Percentiles rank a stretch among this genome's conserved stretches.
Evolutionary conservation across 2,329 filamentous ascomycete species (phyloP).

Genomic region (Capronia coronata): DNA sequence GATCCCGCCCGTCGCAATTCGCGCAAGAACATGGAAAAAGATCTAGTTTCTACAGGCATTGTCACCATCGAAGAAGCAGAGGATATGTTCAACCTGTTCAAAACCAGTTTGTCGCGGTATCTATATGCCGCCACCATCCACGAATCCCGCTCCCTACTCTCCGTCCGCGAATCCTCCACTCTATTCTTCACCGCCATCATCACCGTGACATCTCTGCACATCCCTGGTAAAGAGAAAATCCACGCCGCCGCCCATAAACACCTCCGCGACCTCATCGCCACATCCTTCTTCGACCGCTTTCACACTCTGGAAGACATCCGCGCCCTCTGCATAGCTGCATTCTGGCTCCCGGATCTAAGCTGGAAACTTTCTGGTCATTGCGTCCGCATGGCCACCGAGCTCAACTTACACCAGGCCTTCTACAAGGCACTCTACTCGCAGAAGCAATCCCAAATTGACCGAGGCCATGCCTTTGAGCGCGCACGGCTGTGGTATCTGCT

Average conservation of each 20-base stretch:
- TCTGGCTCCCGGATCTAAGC: conserved; percentile 57
- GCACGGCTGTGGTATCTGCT: conserved; percentile 57
- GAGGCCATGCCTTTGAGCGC: conserved; percentile 40
- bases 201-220: conserved; percentile 54
- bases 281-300: conserved; percentile 52
- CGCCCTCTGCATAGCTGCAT: conserved; percentile 55
- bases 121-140: conserved; percentile 39
- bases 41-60: conserved; percentile 24
- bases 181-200: conserved; percentile 52
- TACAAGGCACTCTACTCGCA: conserved; percentile 46
- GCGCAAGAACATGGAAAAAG: conserved; percentile 26
- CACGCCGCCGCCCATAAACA: conserved; percentile 52
- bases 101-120: conserved; percentile 27
- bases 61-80: conserved; percentile 25
- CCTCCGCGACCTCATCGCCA: conserved; percentile 52
- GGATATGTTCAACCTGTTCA: conserved; percentile 26
- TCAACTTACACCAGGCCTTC: conserved; percentile 51
- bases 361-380: conserved; percentile 57
- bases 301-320: conserved; percentile 54
- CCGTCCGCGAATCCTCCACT: conserved; percentile 50
- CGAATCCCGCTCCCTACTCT: conserved; percentile 46
- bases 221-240: conserved; percentile 48
- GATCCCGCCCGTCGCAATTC: conserved; percentile 25
- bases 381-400: conserved; percentile 53
- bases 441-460: conserved; percentile 35